Conservation (phyloP, 2,329 filamentous ascomycete species). For the Hypoxylon sp. region DNA sequence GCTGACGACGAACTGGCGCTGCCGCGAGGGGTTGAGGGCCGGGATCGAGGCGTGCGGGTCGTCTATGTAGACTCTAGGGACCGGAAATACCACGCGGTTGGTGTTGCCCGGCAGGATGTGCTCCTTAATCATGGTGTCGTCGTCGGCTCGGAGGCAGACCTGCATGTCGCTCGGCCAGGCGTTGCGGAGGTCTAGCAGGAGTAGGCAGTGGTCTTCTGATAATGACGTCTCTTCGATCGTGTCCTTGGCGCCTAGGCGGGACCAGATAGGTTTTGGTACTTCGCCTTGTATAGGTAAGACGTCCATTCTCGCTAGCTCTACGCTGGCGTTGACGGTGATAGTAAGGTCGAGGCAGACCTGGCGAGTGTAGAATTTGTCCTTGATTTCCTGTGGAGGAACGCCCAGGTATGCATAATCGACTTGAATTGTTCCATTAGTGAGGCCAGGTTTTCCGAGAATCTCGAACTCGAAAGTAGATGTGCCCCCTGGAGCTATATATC, state of each 20-base stretch:
- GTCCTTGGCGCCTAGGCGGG: constrained; percentile 53
- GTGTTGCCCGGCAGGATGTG: constrained; percentile 75
- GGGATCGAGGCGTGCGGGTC: constrained; percentile 83
- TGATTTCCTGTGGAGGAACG: constrained; percentile 72
- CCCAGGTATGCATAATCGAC: constrained; percentile 90
- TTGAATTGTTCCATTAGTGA: constrained; percentile 82
- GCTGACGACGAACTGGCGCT: constrained; percentile 93
- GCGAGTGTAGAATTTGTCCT: constrained; percentile 83
- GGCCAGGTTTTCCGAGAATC: constrained; percentile 85
- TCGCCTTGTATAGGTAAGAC: constrained; percentile 77
- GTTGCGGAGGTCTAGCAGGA: constrained; percentile 88
- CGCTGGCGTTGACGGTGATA: constrained; percentile 90
- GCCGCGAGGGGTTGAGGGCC: constrained; percentile 81
- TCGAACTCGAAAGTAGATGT: constrained; percentile 83
- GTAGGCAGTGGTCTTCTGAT: constrained; percentile 75
- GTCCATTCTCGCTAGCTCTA: constrained; percentile 85
- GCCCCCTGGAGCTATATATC: constrained; percentile 74
- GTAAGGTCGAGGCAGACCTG: constrained; percentile 84
- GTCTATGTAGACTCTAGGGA: constrained; percentile 80
- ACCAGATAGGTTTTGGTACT: constrained; percentile 72
- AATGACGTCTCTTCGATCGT: constrained; percentile 53
- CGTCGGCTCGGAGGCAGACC: constrained; percentile 69
- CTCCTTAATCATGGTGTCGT: constrained; percentile 63
- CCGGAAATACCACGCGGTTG: constrained; percentile 78
- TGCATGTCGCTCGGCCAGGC: constrained; percentile 86